A percentile compares a stretch with the other conserved stretches of the same genome.
phyloP scores from a whole-genome alignment of 2,329 filamentous ascomycete species.

The Davidsoniella eucalypti region DNA sequence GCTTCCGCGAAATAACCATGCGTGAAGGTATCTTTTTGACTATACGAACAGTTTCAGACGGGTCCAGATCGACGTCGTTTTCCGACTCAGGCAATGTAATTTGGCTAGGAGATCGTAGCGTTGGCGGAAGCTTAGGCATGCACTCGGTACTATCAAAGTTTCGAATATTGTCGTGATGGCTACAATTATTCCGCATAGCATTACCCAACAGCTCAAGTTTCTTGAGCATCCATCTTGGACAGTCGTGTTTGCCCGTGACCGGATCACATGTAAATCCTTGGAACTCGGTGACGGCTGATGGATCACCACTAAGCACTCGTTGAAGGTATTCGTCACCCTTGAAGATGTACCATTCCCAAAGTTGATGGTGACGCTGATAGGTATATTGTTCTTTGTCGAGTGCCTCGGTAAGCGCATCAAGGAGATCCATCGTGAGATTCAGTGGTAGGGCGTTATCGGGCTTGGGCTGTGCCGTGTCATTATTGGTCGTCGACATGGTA shows the following conservation, averaged over 20 bases:
- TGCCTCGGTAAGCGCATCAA: constrained; percentile 3
- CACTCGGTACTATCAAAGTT: not conserved
- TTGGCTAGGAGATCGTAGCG: too few relatives aligned
- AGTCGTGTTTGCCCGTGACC: too few relatives aligned
- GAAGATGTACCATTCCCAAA: not conserved
- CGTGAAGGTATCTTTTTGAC: constrained; percentile 3
- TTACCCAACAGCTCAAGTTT: too few relatives aligned
- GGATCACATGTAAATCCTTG: not conserved
- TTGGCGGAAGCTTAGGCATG: too few relatives aligned
- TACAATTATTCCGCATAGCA: too few relatives aligned
- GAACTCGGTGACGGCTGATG: not conserved
- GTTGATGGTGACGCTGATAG: not conserved
- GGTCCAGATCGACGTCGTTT: too few relatives aligned
- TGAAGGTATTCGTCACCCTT: not conserved
- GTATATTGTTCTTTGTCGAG: constrained; percentile 5
- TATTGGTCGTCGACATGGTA: not conserved
- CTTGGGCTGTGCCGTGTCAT: not conserved
- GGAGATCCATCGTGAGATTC: constrained; percentile 9
- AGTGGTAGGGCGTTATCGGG: not conserved
- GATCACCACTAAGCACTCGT: not conserved
- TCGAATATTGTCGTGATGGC: not conserved
- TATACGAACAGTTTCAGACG: not conserved
- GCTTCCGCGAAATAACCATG: constrained; percentile 3
- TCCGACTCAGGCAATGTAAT: too few relatives aligned
- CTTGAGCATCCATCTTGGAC: too few relatives aligned